Conservation (phyloP, 345 rosid genomes). For the Microthlaspi erraticum region DNA sequence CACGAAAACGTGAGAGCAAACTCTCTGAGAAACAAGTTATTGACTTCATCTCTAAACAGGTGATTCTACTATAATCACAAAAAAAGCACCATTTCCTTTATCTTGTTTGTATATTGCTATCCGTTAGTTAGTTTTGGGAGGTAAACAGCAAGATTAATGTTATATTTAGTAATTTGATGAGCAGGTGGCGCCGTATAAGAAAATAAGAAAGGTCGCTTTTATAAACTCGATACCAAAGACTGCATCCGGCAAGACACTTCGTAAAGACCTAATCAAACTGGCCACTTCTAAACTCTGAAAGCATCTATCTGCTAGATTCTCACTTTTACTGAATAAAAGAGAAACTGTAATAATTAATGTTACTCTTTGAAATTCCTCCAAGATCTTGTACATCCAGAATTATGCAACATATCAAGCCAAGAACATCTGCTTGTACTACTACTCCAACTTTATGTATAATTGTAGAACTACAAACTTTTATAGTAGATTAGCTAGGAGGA, state of each 20-base stretch:
- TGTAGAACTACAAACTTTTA: no score
- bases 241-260: conserved; percentile 80
- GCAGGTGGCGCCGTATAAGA: conserved; percentile 89
- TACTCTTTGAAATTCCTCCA: no score
- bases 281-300: conserved; percentile 77
- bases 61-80: conserved; percentile 9
- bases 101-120: no score
- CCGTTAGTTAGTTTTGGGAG: not conserved
- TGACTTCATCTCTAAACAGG: conserved; percentile 75
- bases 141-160: no score
- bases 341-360: not conserved
- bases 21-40: conserved; percentile 53
- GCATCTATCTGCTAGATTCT: not conserved
- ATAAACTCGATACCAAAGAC: conserved; percentile 68
- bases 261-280: conserved; percentile 80
- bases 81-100: no score
- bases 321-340: not conserved
- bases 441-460: no score
- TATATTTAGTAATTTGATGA: not conserved
- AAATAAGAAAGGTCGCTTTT: conserved; percentile 52
- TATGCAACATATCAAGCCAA: no score
- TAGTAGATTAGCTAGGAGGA: no score
- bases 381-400: no score
- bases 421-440: no score
- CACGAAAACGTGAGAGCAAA: conserved; percentile 52